Base-by-base conservation (phyloP, 768 basidiomycete species). In the Tricholoma saponaceum region DNA sequence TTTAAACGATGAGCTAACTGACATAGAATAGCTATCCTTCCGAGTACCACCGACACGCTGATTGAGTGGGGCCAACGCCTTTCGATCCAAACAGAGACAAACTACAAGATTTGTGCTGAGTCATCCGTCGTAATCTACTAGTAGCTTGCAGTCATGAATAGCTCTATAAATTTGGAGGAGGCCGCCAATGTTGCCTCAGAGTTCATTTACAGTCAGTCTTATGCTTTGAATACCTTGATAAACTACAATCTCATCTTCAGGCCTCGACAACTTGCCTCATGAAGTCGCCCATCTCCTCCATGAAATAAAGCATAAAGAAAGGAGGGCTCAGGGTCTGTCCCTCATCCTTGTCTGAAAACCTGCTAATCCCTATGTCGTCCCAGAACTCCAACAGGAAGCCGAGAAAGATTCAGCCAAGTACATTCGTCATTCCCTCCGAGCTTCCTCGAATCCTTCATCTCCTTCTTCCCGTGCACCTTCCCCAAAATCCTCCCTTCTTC, bases 171-270 rank as follows among this genome's bases (percentile, higher is more conserved):
- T 61, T 60, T 78, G 33, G 82, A 83, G 63, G 82, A 83, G 64
- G 82, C 81, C 0, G 76, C 79, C 1, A 79, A 75, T 52, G 72
- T 83, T 33, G 80, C 80, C 14, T 75, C 79, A 1, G 82, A 83
- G 66, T 83, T 80, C 68, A 80, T 83, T 46, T 82, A 82, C 67
- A 82, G 82, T 81, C 30, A 37, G 77, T 66, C 18, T 13, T 32
- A 5, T 7, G 7, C 22, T 28, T 47, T 25, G 18, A n/a, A 18
- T 37, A 12, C 16, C 28, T n/a, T 35, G 32, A 22, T 37, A 28
- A 18, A 22, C 37, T 64, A 47, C 14, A 14, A 52, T 59, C 28
- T 43, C 25, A 23, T 14, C 25, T 37, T 13, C 51, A 83, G 81
- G 76, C 63, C 71, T 83, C 43, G 82, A 84, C 57, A 83, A 83